Evolutionary conservation across 306 rosid genomes (phyloP).

Genomic region (Prunus padus): DNA sequence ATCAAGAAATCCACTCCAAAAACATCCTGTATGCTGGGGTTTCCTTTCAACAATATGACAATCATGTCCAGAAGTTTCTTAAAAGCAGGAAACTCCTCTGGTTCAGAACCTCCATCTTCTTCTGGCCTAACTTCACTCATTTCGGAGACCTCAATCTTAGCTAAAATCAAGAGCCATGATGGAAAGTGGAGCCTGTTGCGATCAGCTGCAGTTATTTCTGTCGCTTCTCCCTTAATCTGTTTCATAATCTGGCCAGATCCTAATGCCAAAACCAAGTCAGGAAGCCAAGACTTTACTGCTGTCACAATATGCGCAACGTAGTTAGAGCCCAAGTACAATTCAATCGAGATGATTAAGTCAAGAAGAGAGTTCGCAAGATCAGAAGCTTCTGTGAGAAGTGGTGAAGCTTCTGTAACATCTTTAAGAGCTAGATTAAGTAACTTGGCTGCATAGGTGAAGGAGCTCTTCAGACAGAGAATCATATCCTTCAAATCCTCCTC

Average conservation of each 20-base stretch:
- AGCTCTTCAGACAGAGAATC: conserved; percentile 61
- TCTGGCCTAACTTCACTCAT: conserved; percentile 33
- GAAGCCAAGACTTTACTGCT: conserved; percentile 79
- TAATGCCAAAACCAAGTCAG: conserved; percentile 76
- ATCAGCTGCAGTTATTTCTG: conserved; percentile 28
- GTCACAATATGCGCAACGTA: conserved; percentile 61
- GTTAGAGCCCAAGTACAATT: conserved; percentile 55
- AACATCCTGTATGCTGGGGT: conserved; percentile 47
- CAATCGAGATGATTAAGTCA: conserved; percentile 59
- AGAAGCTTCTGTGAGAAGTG: conserved; percentile 36
- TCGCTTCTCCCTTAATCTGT: conserved; percentile 32
- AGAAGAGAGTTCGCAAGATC: conserved; percentile 65
- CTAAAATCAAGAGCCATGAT: conserved; percentile 57
- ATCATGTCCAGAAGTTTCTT: conserved; percentile 50
- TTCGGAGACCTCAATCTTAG: conserved; percentile 49
- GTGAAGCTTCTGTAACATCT: conserved; percentile 45
- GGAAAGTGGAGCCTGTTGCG: conserved; percentile 52
- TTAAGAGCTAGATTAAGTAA: conserved; percentile 47
- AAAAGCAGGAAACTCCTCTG: conserved; percentile 44
- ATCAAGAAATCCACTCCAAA: conserved; percentile 62
- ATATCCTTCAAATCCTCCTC: conserved; percentile 52
- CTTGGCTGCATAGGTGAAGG: conserved; percentile 76
- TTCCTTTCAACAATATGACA: conserved; percentile 49
- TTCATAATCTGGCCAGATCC: conserved; percentile 46
- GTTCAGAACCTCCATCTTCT: conserved; percentile 30